A percentile compares a stretch with the other conserved stretches of the same genome.
Evolutionary conservation across 1,139 yeast species (phyloP).

Genomic region (Pichia sp.): DNA sequence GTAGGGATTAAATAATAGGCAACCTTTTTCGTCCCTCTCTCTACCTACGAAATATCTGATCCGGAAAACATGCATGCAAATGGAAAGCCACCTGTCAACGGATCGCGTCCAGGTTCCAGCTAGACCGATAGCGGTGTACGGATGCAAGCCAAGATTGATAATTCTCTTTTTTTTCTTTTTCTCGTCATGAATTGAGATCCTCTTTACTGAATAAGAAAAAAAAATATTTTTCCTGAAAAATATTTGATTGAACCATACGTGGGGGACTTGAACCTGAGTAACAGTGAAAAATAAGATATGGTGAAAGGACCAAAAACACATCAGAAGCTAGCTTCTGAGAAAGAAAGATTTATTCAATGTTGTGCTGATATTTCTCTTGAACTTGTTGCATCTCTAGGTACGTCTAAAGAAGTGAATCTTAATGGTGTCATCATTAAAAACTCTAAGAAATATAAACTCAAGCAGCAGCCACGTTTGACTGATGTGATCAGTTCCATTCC

Average conservation of each 20-base stretch:
- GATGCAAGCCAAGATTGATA: too few species aligned
- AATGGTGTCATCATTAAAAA: slow-evolving; percentile 82
- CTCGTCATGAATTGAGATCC: not conserved
- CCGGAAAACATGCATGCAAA: too few species aligned
- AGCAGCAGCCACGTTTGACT: slow-evolving; percentile 89
- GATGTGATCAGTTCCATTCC: slow-evolving; percentile 95
- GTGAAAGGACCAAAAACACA: slow-evolving; percentile 29
- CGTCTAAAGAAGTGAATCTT: slow-evolving; percentile 71
- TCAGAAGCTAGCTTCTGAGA: slow-evolving; percentile 71
- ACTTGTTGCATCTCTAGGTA: slow-evolving; percentile 59
- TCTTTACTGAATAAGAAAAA: too few species aligned
- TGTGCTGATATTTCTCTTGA: slow-evolving; percentile 91
- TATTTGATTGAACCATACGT: too few species aligned
- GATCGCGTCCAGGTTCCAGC: too few species aligned
- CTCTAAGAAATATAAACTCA: slow-evolving; percentile 85
- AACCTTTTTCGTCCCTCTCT: too few species aligned
- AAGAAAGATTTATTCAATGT: slow-evolving; percentile 86
- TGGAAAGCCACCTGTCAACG: too few species aligned
- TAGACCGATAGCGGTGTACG: too few species aligned
- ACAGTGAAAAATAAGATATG: slow-evolving; percentile 7
- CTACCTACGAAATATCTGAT: too few species aligned
- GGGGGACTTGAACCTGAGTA: not conserved
- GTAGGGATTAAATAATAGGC: too few species aligned
- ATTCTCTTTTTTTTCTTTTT: too few species aligned
- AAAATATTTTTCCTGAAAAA: too few species aligned